Percentiles rank a stretch among this genome's conserved stretches.
These are phyloP conservation scores for Fusarium sp. DNA, from an alignment of 2,329 filamentous ascomycete genomes.

Conservation along the genomic window DNA sequence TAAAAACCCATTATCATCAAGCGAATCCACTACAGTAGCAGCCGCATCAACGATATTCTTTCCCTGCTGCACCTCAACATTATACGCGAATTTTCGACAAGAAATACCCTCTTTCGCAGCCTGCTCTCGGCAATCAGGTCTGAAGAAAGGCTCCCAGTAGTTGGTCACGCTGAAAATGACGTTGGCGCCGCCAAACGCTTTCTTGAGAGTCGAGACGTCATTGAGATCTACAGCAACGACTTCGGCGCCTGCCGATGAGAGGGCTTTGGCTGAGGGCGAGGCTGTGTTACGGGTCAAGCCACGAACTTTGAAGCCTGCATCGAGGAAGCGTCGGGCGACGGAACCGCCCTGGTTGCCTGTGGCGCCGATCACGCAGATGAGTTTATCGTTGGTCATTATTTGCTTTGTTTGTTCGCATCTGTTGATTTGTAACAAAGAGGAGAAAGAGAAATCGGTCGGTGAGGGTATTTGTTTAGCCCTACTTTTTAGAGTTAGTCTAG, in stretches of 20 bases:
- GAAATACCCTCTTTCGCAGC: conserved; percentile 56
- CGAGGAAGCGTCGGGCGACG: conserved; percentile 61
- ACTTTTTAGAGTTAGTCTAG: neutral
- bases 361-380: conserved; percentile 61
- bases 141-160: conserved; percentile 66
- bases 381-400: conserved; percentile 45
- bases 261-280: conserved; percentile 55
- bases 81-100: conserved; percentile 59
- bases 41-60: conserved; percentile 67
- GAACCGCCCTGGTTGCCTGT: conserved; percentile 66
- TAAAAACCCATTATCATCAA: conserved; percentile 63
- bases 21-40: conserved; percentile 53
- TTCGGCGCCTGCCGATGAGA: conserved; percentile 59
- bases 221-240: conserved; percentile 59
- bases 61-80: conserved; percentile 58
- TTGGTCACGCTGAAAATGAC: conserved; percentile 68
- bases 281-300: conserved; percentile 60
- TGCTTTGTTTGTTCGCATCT: too few relatives aligned
- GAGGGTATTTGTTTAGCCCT: neutral
- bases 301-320: conserved; percentile 59
- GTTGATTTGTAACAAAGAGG: neutral
- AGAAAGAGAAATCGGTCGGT: neutral
- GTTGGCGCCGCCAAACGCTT: conserved; percentile 59
- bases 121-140: conserved; percentile 56
- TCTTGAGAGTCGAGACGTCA: conserved; percentile 54